Percentiles rank a stretch among this genome's conserved stretches.
phyloP scores from a whole-genome alignment of 768 basidiomycete genomes.

The Crepidotus variabilis region DNA sequence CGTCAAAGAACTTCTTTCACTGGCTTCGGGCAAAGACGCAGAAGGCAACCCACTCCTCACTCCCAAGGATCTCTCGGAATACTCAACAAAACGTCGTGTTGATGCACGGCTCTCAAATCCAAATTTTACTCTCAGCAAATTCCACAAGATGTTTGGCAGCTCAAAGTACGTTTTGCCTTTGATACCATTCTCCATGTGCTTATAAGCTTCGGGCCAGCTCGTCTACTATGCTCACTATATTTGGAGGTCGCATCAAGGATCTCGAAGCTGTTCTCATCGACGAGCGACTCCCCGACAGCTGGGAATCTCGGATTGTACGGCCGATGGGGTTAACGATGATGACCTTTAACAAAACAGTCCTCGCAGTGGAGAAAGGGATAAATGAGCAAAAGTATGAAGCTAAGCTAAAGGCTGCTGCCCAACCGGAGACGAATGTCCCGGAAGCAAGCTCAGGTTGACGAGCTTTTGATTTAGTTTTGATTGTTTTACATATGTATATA shows the following conservation, averaged over 20 bases:
- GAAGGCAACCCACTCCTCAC: constrained; percentile 50
- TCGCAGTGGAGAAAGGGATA: constrained; percentile 36
- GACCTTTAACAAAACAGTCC: constrained; percentile 47
- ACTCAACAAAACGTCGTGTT: constrained; percentile 56
- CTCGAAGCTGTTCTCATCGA: constrained; percentile 55
- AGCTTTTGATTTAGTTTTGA: too few relatives aligned
- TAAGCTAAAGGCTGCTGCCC: not conserved
- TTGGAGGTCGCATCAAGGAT: constrained; percentile 60
- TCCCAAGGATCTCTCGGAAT: constrained; percentile 50
- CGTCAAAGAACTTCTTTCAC: constrained; percentile 52
- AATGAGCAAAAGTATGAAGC: constrained; percentile 31
- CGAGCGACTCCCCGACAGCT: constrained; percentile 67
- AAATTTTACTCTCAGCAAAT: constrained; percentile 44
- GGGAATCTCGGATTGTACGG: constrained; percentile 59
- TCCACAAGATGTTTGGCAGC: constrained; percentile 63
- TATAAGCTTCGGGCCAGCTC: constrained; percentile 34
- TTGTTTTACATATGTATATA: too few relatives aligned
- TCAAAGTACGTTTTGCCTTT: constrained; percentile 48
- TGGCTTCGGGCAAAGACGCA: constrained; percentile 54
- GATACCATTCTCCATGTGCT: not conserved
- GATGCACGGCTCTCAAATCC: constrained; percentile 52
- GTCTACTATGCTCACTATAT: constrained; percentile 59
- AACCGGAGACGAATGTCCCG: too few relatives aligned
- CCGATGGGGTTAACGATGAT: constrained; percentile 57
- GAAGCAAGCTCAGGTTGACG: too few relatives aligned